Evolutionary conservation across 768 basidiomycete species (phyloP).

Genomic region (Collybia nuda): DNA sequence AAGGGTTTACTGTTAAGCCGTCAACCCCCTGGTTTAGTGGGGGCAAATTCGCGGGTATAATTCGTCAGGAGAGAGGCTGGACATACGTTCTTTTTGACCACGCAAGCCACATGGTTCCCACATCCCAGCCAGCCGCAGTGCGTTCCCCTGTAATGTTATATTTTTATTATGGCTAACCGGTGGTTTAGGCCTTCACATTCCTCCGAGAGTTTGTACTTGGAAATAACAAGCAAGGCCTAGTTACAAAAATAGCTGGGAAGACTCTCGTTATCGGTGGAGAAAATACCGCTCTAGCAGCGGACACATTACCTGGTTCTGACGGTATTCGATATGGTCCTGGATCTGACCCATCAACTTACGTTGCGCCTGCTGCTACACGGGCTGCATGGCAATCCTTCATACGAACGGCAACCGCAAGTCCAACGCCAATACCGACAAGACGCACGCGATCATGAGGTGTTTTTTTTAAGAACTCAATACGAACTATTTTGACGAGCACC

Average conservation of each 20-base stretch:
- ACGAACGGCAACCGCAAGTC: constrained; percentile 32
- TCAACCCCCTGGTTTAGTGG: constrained; percentile 70
- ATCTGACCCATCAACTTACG: constrained; percentile 49
- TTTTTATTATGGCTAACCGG: neutral
- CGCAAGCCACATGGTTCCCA: constrained; percentile 42
- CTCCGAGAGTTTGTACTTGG: constrained; percentile 70
- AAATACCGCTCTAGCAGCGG: constrained; percentile 39
- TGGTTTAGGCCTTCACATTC: constrained; percentile 55
- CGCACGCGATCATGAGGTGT: neutral
- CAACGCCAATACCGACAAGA: constrained; percentile 9
- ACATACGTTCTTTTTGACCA: constrained; percentile 43
- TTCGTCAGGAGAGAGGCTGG: constrained; percentile 78
- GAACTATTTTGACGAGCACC: no score
- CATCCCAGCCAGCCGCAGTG: constrained; percentile 26
- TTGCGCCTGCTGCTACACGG: constrained; percentile 54
- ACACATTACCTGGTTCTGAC: constrained; percentile 51
- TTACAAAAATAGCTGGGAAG: constrained; percentile 32
- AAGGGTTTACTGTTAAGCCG: constrained; percentile 69
- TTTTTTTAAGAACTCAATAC: no score
- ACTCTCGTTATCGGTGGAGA: constrained; percentile 48
- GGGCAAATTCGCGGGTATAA: constrained; percentile 62
- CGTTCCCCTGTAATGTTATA: constrained; percentile 24
- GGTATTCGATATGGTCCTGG: constrained; percentile 57
- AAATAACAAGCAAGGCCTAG: constrained; percentile 56
- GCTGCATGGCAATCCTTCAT: constrained; percentile 57